These are phyloP conservation scores for Phyllachora maydis DNA, from an alignment of 2,329 filamentous ascomycete species.

Conservation along the genomic window DNA sequence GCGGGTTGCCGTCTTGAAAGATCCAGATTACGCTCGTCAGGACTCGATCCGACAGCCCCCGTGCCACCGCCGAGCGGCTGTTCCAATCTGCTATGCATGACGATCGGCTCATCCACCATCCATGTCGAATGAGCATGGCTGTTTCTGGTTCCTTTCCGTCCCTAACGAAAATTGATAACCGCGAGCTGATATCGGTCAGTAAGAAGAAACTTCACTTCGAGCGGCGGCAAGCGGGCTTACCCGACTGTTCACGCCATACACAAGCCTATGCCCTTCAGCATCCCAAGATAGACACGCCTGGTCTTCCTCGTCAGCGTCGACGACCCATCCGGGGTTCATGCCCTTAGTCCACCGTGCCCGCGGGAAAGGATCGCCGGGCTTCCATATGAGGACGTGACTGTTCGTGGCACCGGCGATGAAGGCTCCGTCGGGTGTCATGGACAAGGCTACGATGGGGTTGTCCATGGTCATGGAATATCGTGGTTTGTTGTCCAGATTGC, in stretches of 20 bases:
- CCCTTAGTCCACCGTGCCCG: constrained; percentile 37
- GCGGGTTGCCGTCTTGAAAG: too few relatives aligned
- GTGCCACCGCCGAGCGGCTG: too few relatives aligned
- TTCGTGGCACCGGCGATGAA: constrained; percentile 41
- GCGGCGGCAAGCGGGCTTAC: constrained; percentile 23
- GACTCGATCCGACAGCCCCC: too few relatives aligned
- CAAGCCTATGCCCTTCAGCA: constrained; percentile 36
- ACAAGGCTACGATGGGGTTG: constrained; percentile 30
- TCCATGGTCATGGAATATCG: constrained; percentile 41
- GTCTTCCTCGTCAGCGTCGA: constrained; percentile 39
- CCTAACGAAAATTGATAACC: constrained; percentile 11
- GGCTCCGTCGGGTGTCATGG: constrained; percentile 41
- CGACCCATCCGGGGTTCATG: constrained; percentile 35
- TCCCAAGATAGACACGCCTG: constrained; percentile 43
- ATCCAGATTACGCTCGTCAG: too few relatives aligned
- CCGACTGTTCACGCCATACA: constrained; percentile 40
- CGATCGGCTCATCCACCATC: too few relatives aligned
- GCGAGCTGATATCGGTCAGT: too few relatives aligned
- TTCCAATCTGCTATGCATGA: too few relatives aligned
- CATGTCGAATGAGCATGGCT: too few relatives aligned
- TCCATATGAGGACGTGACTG: constrained; percentile 41
- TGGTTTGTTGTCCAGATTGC: constrained; percentile 29
- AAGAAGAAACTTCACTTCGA: too few relatives aligned
- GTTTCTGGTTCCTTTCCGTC: constrained; percentile 3
- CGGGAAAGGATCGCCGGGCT: constrained; percentile 36